phyloP scores from a whole-genome alignment of 2,329 filamentous ascomycete genomes.

The Cordyceps javanica region DNA sequence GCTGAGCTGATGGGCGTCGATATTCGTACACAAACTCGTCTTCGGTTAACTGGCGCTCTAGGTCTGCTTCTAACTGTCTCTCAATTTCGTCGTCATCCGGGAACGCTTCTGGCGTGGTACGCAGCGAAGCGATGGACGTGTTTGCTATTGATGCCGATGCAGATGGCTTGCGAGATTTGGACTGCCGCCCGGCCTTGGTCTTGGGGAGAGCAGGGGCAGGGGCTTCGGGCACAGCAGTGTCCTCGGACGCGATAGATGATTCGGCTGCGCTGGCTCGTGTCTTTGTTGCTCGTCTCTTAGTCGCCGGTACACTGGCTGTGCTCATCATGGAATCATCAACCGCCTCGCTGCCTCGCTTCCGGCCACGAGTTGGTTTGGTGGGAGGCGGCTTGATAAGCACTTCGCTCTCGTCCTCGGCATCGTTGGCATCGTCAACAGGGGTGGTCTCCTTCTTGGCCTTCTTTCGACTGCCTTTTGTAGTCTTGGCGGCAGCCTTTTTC shows the following conservation, averaged over 20 bases:
- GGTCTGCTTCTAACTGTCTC: constrained; percentile 57
- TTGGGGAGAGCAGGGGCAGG: constrained; percentile 24
- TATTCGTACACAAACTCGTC: constrained; percentile 45
- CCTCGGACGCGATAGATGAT: constrained; percentile 31
- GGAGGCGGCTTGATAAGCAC: constrained; percentile 26
- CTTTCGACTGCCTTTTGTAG: constrained; percentile 33
- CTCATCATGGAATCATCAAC: constrained; percentile 42
- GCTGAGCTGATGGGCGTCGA: constrained; percentile 24
- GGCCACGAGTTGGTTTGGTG: constrained; percentile 43
- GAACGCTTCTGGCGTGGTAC: constrained; percentile 33
- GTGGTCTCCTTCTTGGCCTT: constrained; percentile 46
- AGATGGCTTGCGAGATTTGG: constrained; percentile 40
- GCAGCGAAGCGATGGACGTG: constrained; percentile 38
- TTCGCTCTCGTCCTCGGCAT: constrained; percentile 21
- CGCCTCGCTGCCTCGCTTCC: constrained; percentile 58
- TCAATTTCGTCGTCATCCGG: constrained; percentile 62
- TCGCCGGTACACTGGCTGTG: constrained; percentile 40
- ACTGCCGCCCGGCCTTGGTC: constrained; percentile 30
- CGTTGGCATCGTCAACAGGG: constrained; percentile 27
- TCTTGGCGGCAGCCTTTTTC: constrained; percentile 52
- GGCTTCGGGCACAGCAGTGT: constrained; percentile 35
- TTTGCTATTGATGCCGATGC: constrained; percentile 47
- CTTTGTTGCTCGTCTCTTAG: constrained; percentile 54
- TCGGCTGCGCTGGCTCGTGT: constrained; percentile 41
- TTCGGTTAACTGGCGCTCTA: constrained; percentile 50